Base-by-base conservation (phyloP, 1,139 yeast species). In the Pneumocystis murina region DNA sequence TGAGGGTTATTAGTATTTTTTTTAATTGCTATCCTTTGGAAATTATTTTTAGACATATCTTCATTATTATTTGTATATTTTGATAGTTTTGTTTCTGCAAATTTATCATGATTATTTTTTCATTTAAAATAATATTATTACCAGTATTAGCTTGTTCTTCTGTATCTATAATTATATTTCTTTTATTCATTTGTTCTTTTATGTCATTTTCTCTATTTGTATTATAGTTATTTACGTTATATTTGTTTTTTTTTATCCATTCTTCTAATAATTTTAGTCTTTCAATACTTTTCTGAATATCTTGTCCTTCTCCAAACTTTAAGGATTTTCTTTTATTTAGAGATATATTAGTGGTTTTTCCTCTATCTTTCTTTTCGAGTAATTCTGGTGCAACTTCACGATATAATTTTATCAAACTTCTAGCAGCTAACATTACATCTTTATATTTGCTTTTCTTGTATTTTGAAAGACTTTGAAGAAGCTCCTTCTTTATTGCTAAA, bases 321-420 rank as follows among this genome's bases (percentile, higher is more conserved):
- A 70, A 69, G 24, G 62, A 60, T 60, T 61, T 62, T 17, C 36
- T 62, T 10, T 62, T 57, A 41, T 85, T 84, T 67, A 90, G 68
- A 66, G 83, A 94, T 81, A 91, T 86, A 35, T 95, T 79, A 16
- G 96, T 97, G 48, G 79, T 76, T 77, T 92, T 92, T 72, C 98
- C 98, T 73, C 98, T 82, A 73, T 94, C 97, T 72, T 88, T 90
- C 71, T 84, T 81, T 65, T 81, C 80, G 71, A 92, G 81, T 97
- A 92, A 88, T 69, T 92, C 95, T 5, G 99, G 99, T 1, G 97
- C 97, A 63, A 90, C 85, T 68, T 90, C 97, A 75, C 99, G 82
- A 75, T 87, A 92, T 64, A 92, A 78, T 0, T 91, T 77, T 66
- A 92, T 84, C 75, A 92, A 80, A n/a, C 94, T 83, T 71, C 95